Conservation (phyloP, 2,329 filamentous ascomycete species). For the Beauveria brongniartii region DNA sequence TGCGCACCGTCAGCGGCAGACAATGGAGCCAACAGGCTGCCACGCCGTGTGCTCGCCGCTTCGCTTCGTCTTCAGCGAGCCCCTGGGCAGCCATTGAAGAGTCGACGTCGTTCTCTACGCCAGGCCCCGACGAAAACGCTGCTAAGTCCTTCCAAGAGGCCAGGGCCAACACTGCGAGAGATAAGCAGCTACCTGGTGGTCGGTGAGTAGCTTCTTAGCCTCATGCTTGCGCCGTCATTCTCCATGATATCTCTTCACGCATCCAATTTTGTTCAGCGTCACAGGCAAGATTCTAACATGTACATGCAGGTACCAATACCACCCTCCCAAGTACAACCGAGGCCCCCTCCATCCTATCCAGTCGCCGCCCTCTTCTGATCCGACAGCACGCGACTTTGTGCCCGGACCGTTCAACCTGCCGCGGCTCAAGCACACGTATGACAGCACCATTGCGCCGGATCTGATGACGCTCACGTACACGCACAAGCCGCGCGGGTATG, state of each 20-base stretch:
- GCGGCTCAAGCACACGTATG: conserved; percentile 82
- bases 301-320: conserved; percentile 74
- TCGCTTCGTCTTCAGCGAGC: conserved; percentile 36
- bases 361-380: conserved; percentile 78
- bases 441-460: conserved; percentile 78
- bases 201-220: conserved; percentile 27
- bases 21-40: conserved; percentile 19
- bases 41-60: conserved; percentile 28
- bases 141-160: conserved; percentile 34
- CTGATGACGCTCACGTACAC: conserved; percentile 82
- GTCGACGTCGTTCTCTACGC: conserved; percentile 39
- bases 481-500: conserved; percentile 73
- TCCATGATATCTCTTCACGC: background rate
- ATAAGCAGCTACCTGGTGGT: conserved; percentile 36
- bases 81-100: conserved; percentile 41
- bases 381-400: conserved; percentile 76
- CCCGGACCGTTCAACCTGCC: conserved; percentile 87
- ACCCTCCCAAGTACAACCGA: conserved; percentile 88
- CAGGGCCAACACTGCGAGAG: conserved; percentile 27
- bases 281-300: background rate
- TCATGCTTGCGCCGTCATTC: background rate
- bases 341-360: conserved; percentile 90
- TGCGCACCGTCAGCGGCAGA: conserved; percentile 23
- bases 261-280: background rate
- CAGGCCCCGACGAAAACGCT: conserved; percentile 30